Evolutionary conservation across 2,329 filamentous ascomycete species (phyloP).

Genomic region (Fusarium chlamydosporum): DNA sequence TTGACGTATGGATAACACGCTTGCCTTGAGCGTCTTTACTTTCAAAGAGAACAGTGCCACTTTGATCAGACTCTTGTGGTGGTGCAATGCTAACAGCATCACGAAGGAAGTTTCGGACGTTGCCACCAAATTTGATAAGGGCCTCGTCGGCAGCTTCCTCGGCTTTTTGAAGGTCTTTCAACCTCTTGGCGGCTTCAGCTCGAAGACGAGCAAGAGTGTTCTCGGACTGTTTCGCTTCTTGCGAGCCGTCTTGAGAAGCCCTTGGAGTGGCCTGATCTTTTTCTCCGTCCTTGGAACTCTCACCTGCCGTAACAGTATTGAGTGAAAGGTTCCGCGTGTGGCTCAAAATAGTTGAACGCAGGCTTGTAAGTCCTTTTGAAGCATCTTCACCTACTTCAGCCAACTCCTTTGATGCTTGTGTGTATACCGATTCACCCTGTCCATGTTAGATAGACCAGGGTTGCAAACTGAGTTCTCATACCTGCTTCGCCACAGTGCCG

Average conservation of each 20-base stretch:
- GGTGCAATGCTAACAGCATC: conserved; percentile 92
- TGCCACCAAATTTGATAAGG: conserved; percentile 89
- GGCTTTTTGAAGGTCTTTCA: conserved; percentile 90
- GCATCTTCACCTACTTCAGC: conserved; percentile 84
- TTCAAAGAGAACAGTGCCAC: conserved; percentile 85
- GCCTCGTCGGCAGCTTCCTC: conserved; percentile 98
- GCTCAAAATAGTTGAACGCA: conserved; percentile 76
- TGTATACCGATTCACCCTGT: conserved; percentile 85
- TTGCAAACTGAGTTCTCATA: conserved; percentile 55
- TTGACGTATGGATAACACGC: conserved; percentile 92
- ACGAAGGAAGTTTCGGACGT: conserved; percentile 88
- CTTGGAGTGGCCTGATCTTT: conserved; percentile 65
- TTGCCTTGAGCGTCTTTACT: conserved; percentile 92
- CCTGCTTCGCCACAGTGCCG: conserved; percentile 93
- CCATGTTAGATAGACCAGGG: conserved; percentile 31
- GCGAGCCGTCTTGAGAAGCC: conserved; percentile 56
- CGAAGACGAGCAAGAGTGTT: conserved; percentile 83
- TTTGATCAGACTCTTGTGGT: conserved; percentile 68
- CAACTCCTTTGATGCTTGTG: conserved; percentile 88
- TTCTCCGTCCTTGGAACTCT: conserved; percentile 52
- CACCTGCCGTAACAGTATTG: conserved; percentile 58
- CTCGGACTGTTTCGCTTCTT: conserved; percentile 65
- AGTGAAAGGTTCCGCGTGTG: conserved; percentile 82
- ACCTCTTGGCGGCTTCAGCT: conserved; percentile 81
- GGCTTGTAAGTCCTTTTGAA: conserved; percentile 80